Conservation (phyloP, 805 yeast genomes). For the Candida succiphila region DNA sequence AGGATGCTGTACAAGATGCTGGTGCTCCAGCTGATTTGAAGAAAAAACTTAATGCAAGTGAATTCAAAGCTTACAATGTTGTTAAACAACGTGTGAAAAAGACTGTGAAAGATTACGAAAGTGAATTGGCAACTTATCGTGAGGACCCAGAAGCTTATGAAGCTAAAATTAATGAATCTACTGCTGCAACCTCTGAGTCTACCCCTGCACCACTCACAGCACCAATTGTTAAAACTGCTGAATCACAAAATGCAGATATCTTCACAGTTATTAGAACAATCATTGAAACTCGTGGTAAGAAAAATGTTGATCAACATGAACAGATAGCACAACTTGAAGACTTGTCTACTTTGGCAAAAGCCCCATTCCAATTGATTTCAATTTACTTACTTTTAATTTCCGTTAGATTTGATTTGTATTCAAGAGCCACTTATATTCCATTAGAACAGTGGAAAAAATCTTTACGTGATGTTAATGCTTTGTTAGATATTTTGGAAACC, state of each 20-base stretch:
- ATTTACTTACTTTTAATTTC: conserved; percentile 78
- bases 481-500: conserved; percentile 62
- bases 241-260: conserved; percentile 30
- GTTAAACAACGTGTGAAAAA: conserved; percentile 83
- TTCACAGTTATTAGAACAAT: conserved; percentile 67
- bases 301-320: conserved; percentile 75
- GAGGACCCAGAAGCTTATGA: conserved; percentile 70
- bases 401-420: conserved; percentile 72
- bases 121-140: conserved; percentile 48
- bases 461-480: conserved; percentile 46
- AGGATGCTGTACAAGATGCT: conserved; percentile 49
- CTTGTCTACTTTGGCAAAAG: conserved; percentile 37
- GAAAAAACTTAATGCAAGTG: conserved; percentile 73
- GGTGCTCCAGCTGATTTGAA: conserved; percentile 40
- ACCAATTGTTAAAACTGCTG: conserved; percentile 15
- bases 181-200: conserved; percentile 16
- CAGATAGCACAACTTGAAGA: conserved; percentile 67
- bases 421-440: conserved; percentile 65
- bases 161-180: conserved; percentile 37
- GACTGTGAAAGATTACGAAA: conserved; percentile 58
- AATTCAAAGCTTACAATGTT: conserved; percentile 79
- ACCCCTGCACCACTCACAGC: conserved; percentile 28
- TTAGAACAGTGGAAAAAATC: conserved; percentile 70
- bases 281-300: conserved; percentile 90
- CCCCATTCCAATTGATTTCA: conserved; percentile 68